Base-by-base conservation (phyloP, 345 rosid genomes). In the Salix purpurea region DNA sequence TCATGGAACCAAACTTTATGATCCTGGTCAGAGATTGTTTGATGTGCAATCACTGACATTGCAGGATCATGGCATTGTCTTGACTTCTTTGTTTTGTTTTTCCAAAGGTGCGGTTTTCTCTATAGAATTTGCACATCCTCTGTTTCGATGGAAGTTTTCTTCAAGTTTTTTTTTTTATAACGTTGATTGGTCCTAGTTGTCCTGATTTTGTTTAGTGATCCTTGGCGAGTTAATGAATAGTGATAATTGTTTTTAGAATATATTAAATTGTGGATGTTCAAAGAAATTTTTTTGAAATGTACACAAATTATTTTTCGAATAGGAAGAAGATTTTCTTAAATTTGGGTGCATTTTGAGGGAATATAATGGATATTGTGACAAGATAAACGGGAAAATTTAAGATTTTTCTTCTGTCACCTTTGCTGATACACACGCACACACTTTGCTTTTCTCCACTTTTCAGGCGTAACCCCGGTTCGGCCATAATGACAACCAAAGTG, bases 401-500 rank as follows among this genome's bases (percentile, higher is more conserved):
- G 62, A 23, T n/a, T 58, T 58, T 58, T 58, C 62, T 58, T 23
- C 62, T n/a, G 62, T 56, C 62, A 56, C 5, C 28, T 56, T 56
- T 56, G 62, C 28, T n/a, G 62, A n/a, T 2, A n/a, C 23, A 56
- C 23, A n/a, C 9, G 23, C n/a, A 56, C 23, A n/a, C 10, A 23
- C 62, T 56, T 32, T 56, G 62, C 23, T 56, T n/a, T 3, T 21
- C 62, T 56, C 62, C 26, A 8, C 11, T 58, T 58, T 23, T 58
- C 28, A 42, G 42, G 52, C n/a, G 24, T 34, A 48, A 10, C 7
- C 36, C 28, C 2, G 40, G 32, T 34, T 23, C 34, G 36, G 30
- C 40, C 30, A 73, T 30, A 4, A 85, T 84, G 84, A 14, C 74
- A 1, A 64, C 79, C 67, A 85, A 77, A 67, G 83, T 90, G 80